These are phyloP conservation scores for Wickerhamiella nectarea DNA, from an alignment of 805 yeast species.

Conservation along the genomic window DNA sequence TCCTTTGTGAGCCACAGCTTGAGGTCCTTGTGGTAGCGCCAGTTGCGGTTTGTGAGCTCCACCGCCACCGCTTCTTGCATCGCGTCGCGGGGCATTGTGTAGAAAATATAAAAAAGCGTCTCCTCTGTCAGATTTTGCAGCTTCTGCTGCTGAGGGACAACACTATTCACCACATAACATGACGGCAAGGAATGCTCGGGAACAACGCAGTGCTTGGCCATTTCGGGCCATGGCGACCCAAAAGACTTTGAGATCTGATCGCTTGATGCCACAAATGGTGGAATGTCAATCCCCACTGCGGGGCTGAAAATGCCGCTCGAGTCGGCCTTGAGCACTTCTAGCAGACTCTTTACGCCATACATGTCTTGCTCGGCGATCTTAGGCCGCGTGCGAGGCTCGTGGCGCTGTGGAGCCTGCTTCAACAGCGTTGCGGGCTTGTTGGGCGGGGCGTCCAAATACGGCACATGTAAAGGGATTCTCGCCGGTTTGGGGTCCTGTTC, in stretches of 20 bases:
- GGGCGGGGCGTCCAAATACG: constrained; percentile 6
- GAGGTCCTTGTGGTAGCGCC: constrained; percentile 93
- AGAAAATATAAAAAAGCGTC: constrained; percentile 83
- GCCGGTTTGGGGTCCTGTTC: background rate
- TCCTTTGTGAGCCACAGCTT: constrained; percentile 96
- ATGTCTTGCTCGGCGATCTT: constrained; percentile 35
- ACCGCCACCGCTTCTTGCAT: constrained; percentile 88
- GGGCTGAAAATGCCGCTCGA: constrained; percentile 48
- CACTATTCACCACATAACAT: constrained; percentile 33
- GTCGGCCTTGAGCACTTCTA: constrained; percentile 47
- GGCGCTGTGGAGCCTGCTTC: background rate
- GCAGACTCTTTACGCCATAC: constrained; percentile 56
- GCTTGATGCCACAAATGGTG: constrained; percentile 46
- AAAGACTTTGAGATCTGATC: constrained; percentile 45
- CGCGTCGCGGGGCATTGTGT: constrained; percentile 83
- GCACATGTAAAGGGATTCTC: constrained; percentile 3
- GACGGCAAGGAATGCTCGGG: constrained; percentile 63
- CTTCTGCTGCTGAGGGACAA: constrained; percentile 33
- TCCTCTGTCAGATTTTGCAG: constrained; percentile 60
- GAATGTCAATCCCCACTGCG: constrained; percentile 64
- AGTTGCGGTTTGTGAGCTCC: constrained; percentile 79
- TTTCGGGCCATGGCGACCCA: constrained; percentile 92
- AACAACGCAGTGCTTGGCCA: constrained; percentile 78
- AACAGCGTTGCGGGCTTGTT: background rate
- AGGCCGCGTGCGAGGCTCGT: background rate